Evolutionary conservation across 345 rosid genomes (phyloP).

Genomic region (Eucalyptus caleyi): DNA sequence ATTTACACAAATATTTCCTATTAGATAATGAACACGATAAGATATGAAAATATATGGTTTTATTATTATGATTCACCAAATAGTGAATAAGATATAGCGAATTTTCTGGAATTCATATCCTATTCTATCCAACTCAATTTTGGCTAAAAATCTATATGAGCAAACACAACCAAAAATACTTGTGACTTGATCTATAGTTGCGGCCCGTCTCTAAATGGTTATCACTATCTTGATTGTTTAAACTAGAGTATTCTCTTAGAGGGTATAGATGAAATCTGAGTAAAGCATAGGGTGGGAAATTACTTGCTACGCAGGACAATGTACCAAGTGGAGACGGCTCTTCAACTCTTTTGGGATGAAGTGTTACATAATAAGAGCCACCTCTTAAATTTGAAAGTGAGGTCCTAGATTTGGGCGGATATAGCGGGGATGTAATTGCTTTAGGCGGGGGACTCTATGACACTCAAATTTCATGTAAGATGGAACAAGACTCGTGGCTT

Average conservation of each 20-base stretch:
- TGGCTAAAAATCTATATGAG: background rate
- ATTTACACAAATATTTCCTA: background rate
- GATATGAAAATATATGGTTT: background rate
- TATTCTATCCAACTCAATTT: background rate
- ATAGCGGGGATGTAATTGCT: background rate
- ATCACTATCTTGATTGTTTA: background rate
- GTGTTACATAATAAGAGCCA: background rate
- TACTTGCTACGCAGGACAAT: background rate
- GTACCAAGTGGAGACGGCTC: background rate
- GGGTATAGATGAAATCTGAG: background rate
- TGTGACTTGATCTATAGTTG: background rate
- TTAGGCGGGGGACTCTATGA: background rate
- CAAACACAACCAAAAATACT: background rate
- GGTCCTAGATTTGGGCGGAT: background rate
- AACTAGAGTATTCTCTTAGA: background rate
- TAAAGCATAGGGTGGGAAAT: background rate
- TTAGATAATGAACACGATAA: background rate
- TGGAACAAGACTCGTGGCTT: background rate
- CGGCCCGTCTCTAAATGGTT: background rate
- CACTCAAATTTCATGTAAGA: background rate
- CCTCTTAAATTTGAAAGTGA: background rate
- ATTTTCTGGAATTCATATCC: background rate
- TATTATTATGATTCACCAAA: background rate
- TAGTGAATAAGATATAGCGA: background rate
- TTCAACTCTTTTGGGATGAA: background rate